Evolutionary conservation across 225 moss, liverwort and hornwort species (phyloP), one percentile per base, ranked within the genome.

Genomic region (Sphagnum contortum): DNA sequence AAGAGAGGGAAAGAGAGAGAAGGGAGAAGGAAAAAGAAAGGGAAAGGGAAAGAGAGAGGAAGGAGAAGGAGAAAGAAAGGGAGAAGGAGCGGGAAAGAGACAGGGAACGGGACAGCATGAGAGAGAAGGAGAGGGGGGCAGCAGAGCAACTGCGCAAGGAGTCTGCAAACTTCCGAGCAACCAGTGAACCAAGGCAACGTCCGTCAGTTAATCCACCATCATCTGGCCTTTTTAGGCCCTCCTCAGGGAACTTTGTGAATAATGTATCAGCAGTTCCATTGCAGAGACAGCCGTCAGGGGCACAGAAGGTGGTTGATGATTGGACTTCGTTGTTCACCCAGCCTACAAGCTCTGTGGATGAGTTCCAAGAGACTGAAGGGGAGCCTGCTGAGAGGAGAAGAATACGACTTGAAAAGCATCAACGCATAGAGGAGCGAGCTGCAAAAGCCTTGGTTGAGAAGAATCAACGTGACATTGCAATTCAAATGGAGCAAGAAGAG

Each of bases 401-500:
- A 58, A 64, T 78, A 53, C 83, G 86, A 79, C 74, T 65, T 67
- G 98, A 93, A 66, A 81, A 89, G 5, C 75, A 88, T 51, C 78
- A 82, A 65, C 87, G 85, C 55, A 89, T 82, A 61, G 62, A 80
- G 60, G 89, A 98, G 69, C 89, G 98, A 9, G 93, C 98, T 63
- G 83, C 87, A 2, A 87, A 80, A 56, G 98, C 98, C 7, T 60
- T 98, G 59, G 89, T 85, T 71, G 90, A 93, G 68, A 98, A 93
- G 72, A 93, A 87, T 70, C 87, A 98, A 67, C 93, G 98, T 57
- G 98, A 98, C 80, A 83, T 83, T 64, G 84, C 84, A 11, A 63
- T 71, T 64, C 86, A 88, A 57, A 89, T 85, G 69, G 93, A 98
- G 64, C 98, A 98, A 84, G 91, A 82, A 55, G 98, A 98, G 76